phyloP scores from a whole-genome alignment of 129 eudicot genomes.

The Helichrysum umbraculigerum region DNA sequence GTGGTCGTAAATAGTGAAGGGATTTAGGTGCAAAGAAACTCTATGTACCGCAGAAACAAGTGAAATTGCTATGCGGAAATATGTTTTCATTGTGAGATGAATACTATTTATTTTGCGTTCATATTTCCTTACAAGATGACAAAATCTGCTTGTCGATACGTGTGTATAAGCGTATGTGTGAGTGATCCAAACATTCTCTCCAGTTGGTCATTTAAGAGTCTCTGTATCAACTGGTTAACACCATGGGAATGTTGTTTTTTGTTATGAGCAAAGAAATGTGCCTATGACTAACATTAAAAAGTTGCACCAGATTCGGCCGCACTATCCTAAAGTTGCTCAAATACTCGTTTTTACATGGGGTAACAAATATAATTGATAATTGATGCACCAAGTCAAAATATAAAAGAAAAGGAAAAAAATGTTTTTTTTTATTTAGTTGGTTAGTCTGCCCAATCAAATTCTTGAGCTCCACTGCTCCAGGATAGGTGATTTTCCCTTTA shows the following conservation, averaged over 20 bases:
- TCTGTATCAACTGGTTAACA: too few relatives aligned
- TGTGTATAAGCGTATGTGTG: neutral
- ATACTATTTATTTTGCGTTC: neutral
- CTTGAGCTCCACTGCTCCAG: neutral
- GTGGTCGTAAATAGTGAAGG: constrained; percentile 34
- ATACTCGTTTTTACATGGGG: neutral
- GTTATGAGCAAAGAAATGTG: neutral
- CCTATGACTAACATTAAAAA: neutral
- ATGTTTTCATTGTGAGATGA: constrained; percentile 11
- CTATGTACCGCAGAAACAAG: constrained; percentile 19
- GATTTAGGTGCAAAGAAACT: constrained; percentile 27
- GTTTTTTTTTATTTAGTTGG: neutral
- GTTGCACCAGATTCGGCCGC: too few relatives aligned
- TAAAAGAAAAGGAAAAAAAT: neutral
- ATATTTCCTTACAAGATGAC: neutral
- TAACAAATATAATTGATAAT: neutral
- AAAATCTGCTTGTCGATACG: neutral
- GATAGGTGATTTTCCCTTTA: neutral
- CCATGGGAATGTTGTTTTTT: too few relatives aligned
- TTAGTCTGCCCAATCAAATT: neutral
- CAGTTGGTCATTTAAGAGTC: too few relatives aligned
- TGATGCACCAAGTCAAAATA: neutral
- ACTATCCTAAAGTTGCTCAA: neutral
- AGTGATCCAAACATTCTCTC: neutral
- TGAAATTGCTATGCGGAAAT: constrained; percentile 20